Evolutionary conservation across 2,329 filamentous ascomycete species (phyloP), one percentile per base, ranked within the genome.

Genomic region (Penicillium glabrum): DNA sequence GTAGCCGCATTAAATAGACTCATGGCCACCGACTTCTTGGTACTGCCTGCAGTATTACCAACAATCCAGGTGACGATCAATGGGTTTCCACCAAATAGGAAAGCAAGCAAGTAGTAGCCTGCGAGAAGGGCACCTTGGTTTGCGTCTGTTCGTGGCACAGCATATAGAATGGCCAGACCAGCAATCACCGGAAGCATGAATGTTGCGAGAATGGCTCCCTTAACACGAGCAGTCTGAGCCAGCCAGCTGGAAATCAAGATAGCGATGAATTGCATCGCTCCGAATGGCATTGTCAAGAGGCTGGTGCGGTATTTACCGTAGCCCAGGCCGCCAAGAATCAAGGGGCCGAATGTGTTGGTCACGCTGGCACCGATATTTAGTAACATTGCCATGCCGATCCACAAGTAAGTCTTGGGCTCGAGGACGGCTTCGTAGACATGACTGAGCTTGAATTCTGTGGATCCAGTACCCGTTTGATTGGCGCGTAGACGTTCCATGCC

Each of bases 51-150:
- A 0, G 86, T 89, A 69, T 90, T 90, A 8, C 82, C 85, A 6
- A 89, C 80, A 56, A 89, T 86, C 87, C 87, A 90, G 0, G 84
- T 81, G 0, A 89, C 83, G 26, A 88, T 82, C 10, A 90, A 75
- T 0, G 86, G 86, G 63, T 87, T 88, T 1, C 82, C 84, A 1
- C 85, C 85, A 59, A 86, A 89, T 9, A 89, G 74, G 69, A 89
- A 89, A 0, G 85, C 83, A 0, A 89, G 79, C 2, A 89, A 75
- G 62, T 89, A 89, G 69, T 89, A 89, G 0, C 82, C 86, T 0
- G 78, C 81, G 2, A 89, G 75, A 2, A 88, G 66, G 0, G 78
- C 72, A 0, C 79, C 76, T 45, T 78, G 75, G n/a, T 79, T 69
- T 1, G 74, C 69, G 0, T 72, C 65, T 1, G 57, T 60, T 31